Percentiles rank a stretch among this genome's conserved stretches.
Conservation (phyloP, 1,284 basidiomycete species). For the Papiliotrema flavescens region DNA sequence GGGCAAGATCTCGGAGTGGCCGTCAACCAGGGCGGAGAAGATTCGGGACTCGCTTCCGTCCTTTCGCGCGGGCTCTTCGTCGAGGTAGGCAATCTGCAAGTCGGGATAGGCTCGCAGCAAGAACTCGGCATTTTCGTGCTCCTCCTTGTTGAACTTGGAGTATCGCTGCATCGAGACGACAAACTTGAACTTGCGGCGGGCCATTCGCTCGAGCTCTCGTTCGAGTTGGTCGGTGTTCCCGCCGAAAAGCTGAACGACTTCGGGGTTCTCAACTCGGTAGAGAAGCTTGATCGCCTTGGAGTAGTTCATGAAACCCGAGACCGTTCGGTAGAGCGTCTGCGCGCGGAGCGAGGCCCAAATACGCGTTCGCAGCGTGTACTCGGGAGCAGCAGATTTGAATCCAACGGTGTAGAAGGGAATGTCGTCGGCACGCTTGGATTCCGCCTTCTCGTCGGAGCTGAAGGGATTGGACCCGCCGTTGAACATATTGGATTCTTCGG, state of each 20-base stretch:
- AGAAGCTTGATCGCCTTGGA: conserved; percentile 99
- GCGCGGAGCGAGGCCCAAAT: conserved; percentile 99
- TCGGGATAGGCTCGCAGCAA: conserved; percentile 97
- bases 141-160: conserved; percentile 99
- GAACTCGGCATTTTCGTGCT: conserved; percentile 98
- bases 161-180: conserved; percentile 99
- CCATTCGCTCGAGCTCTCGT: conserved; percentile 95
- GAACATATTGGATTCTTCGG: conserved; percentile 88
- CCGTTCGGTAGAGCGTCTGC: conserved; percentile 96
- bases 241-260: conserved; percentile 94
- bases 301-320: conserved; percentile 99
- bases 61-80: conserved; percentile 90
- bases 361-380: conserved; percentile 96
- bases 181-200: conserved; percentile 98
- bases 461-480: conserved; percentile 68
- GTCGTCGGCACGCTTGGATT: conserved; percentile 79
- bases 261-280: conserved; percentile 98
- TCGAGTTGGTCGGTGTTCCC: conserved; percentile 97
- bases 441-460: conserved; percentile 75
- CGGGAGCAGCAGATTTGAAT: conserved; percentile 97
- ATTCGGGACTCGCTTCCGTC: conserved; percentile 93
- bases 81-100: conserved; percentile 95
- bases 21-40: conserved; percentile 95
- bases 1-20: conserved; percentile 91
- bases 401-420: conserved; percentile 98